Conservation (phyloP, 208 protist species). For the Entamoeba moshkovskii region DNA sequence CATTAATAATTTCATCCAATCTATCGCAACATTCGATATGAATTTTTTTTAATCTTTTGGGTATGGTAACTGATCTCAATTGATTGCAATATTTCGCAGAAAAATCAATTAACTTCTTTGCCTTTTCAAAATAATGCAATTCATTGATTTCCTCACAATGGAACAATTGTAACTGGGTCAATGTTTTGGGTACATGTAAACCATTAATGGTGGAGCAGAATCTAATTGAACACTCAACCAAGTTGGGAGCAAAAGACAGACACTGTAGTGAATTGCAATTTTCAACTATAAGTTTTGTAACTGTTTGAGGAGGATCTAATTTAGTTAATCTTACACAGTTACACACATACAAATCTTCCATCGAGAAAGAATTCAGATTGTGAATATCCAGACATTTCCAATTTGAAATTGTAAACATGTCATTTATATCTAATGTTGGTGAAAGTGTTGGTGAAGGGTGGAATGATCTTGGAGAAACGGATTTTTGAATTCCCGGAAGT, state of each 20-base stretch:
- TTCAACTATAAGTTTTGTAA: not conserved
- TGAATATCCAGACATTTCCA: not conserved
- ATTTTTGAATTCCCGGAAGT: not conserved
- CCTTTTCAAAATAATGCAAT: not conserved
- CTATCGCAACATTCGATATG: not conserved
- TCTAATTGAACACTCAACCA: not conserved
- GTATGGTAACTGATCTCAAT: not conserved
- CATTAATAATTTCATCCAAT: not conserved
- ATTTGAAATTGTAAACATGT: not conserved
- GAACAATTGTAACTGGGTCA: not conserved
- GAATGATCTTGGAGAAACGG: not conserved
- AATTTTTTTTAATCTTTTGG: not conserved
- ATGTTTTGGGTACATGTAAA: not conserved
- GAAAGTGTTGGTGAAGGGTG: not conserved
- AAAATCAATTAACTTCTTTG: not conserved
- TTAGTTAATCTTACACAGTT: not conserved
- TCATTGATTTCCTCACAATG: not conserved
- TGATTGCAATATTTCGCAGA: not conserved
- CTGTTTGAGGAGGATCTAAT: not conserved
- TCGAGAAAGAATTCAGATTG: not conserved
- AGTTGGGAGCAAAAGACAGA: not conserved
- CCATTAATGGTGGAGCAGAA: not conserved
- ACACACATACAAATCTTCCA: not conserved
- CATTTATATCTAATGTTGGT: not conserved
- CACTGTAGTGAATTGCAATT: not conserved